phyloP scores from a whole-genome alignment of 2,329 filamentous ascomycete genomes.

The Fusarium lateritium region DNA sequence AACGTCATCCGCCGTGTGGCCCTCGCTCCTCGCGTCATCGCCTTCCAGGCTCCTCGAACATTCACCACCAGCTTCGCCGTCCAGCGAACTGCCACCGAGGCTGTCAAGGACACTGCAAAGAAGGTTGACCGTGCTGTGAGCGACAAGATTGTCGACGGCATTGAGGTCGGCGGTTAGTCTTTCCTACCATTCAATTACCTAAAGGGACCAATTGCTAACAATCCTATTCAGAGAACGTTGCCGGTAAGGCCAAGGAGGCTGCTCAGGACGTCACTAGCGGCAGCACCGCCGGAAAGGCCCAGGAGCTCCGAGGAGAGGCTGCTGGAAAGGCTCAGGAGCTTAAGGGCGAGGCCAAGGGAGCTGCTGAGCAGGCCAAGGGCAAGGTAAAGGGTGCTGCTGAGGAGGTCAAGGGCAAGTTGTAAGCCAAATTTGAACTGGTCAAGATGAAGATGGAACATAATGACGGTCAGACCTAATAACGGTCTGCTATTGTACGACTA shows the following conservation, averaged over 20 bases:
- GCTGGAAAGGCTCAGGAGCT: slow-evolving; percentile 56
- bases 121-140: slow-evolving; percentile 71
- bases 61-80: slow-evolving; percentile 65
- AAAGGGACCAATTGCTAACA: slow-evolving; percentile 23
- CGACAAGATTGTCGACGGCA: slow-evolving; percentile 73
- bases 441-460: slow-evolving; percentile 18
- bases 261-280: slow-evolving; percentile 53
- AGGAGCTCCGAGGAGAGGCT: slow-evolving; percentile 56
- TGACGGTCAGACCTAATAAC: slow-evolving; percentile 13
- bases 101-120: slow-evolving; percentile 73
- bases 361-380: slow-evolving; percentile 56
- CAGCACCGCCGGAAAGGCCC: slow-evolving; percentile 54
- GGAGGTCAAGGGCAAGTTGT: slow-evolving; percentile 43
- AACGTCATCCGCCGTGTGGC: slow-evolving; percentile 61
- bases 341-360: slow-evolving; percentile 62
- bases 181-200: background rate
- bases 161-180: slow-evolving; percentile 69
- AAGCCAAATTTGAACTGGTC: slow-evolving; percentile 6
- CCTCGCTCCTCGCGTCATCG: slow-evolving; percentile 56
- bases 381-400: slow-evolving; percentile 45
- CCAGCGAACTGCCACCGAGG: slow-evolving; percentile 66
- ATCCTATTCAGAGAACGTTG: slow-evolving; percentile 53
- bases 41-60: slow-evolving; percentile 60
- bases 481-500: slow-evolving; percentile 41
- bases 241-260: slow-evolving; percentile 65